phyloP scores from a whole-genome alignment of 2,329 filamentous ascomycete species.

The Fusarium graminum region DNA sequence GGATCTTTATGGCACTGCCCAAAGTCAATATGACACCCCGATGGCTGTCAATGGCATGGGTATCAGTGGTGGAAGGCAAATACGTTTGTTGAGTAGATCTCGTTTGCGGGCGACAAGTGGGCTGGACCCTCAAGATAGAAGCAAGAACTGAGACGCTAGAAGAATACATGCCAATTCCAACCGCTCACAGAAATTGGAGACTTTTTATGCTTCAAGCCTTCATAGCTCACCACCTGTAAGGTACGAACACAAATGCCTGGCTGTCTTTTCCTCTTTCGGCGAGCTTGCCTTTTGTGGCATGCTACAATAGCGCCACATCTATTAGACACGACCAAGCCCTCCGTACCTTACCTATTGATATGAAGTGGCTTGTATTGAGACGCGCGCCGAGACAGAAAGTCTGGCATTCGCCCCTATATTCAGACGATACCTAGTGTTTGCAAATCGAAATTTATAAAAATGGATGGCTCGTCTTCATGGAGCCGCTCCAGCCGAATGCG shows the following conservation, averaged over 20 bases:
- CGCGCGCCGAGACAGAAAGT: background rate
- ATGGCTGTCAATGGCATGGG: slow-evolving; percentile 14
- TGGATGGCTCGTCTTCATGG: slow-evolving; percentile 8
- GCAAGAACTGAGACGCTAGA: slow-evolving; percentile 22
- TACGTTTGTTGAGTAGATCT: slow-evolving; percentile 31
- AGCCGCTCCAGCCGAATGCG: slow-evolving; percentile 7
- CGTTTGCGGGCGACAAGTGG: slow-evolving; percentile 20
- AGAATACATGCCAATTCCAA: slow-evolving; percentile 16
- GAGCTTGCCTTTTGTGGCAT: slow-evolving; percentile 5
- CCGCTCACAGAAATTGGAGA: slow-evolving; percentile 11
- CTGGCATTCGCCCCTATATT: background rate
- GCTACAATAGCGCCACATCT: slow-evolving; percentile 13
- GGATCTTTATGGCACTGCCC: background rate
- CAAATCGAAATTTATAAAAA: slow-evolving; percentile 4
- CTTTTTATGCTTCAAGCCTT: slow-evolving; percentile 19
- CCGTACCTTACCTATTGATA: slow-evolving; percentile 1
- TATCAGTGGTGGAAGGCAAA: slow-evolving; percentile 17
- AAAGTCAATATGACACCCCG: slow-evolving; percentile 6
- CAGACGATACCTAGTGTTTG: background rate
- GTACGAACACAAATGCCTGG: background rate
- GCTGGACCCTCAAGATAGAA: slow-evolving; percentile 36
- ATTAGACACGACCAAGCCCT: background rate
- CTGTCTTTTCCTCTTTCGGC: slow-evolving; percentile 8
- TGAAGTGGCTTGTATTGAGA: slow-evolving; percentile 23
- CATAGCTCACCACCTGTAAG: background rate